Evolutionary conservation across 495 filamentous ascomycete genomes (phyloP).

Genomic region (Xylaria cubensis): DNA sequence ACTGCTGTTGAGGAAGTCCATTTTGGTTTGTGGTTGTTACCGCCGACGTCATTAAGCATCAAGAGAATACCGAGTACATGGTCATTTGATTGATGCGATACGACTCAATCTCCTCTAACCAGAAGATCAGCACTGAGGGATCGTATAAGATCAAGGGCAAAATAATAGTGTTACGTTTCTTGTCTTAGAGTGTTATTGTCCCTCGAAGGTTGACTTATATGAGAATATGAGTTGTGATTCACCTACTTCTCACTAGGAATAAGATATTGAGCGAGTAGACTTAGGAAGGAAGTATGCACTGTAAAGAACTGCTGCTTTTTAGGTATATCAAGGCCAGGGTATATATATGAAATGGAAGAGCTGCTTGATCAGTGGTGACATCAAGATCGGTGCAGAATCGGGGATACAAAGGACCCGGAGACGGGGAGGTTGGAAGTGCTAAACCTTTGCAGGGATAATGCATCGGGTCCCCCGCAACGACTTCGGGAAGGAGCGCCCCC

Average conservation of each 20-base stretch:
- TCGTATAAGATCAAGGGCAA: too few species aligned
- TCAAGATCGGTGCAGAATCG: background rate
- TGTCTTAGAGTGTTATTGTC: background rate
- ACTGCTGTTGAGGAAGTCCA: background rate
- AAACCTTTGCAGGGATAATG: background rate
- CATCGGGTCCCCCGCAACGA: background rate
- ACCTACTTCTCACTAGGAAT: background rate
- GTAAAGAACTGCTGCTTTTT: background rate
- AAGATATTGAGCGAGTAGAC: background rate
- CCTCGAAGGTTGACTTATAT: background rate
- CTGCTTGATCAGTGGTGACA: background rate
- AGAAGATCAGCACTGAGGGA: background rate
- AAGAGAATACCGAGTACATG: background rate
- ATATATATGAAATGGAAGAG: background rate
- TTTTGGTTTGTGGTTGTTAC: background rate
- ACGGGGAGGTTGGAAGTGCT: background rate
- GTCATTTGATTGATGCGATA: background rate
- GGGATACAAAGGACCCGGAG: background rate
- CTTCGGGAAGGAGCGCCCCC: background rate
- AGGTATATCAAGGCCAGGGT: background rate
- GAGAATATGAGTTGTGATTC: background rate
- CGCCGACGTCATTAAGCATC: background rate
- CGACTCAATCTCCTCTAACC: background rate
- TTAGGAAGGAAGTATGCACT: background rate
- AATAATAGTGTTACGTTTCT: background rate